Percentiles rank a stretch among this genome's conserved stretches.
phyloP scores from a whole-genome alignment of 305 asterid genomes.

The Nicotiana rustica region DNA sequence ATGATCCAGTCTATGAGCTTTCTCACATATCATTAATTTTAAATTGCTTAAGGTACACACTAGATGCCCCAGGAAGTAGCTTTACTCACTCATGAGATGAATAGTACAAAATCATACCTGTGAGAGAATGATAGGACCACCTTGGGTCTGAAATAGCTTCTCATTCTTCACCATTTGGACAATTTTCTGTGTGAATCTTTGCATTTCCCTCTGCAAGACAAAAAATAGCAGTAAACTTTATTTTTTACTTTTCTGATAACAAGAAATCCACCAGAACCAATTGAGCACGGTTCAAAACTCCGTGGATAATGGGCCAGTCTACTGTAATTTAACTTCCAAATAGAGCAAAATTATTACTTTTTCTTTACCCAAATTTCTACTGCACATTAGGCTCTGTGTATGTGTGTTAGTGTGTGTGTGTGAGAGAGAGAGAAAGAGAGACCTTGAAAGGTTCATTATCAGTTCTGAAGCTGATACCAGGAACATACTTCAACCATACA shows the following conservation, averaged over 20 bases:
- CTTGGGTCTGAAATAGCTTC: conserved; percentile 82
- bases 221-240: neutral
- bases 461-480: conserved; percentile 87
- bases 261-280: too few relatives aligned
- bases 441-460: conserved; percentile 96
- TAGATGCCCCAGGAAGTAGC: neutral
- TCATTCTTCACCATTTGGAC: conserved; percentile 94
- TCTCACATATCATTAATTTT: conserved; percentile 1
- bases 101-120: conserved; percentile 60
- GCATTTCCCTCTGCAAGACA: conserved; percentile 80
- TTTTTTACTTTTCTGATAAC: too few relatives aligned
- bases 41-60: conserved; percentile 24
- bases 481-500: conserved; percentile 97
- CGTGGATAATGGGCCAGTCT: neutral
- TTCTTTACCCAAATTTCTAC: conserved; percentile 18
- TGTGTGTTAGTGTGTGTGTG: neutral
- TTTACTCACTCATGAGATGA: neutral
- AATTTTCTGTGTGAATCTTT: conserved; percentile 77
- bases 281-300: too few relatives aligned
- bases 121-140: conserved; percentile 95
- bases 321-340: neutral
- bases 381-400: neutral
- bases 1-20: neutral
- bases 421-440: neutral
- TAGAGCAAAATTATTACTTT: neutral